Evolutionary conservation across 768 basidiomycete genomes (phyloP), one percentile per base, ranked within the genome.

Genomic region (Agrocybe praecox): DNA sequence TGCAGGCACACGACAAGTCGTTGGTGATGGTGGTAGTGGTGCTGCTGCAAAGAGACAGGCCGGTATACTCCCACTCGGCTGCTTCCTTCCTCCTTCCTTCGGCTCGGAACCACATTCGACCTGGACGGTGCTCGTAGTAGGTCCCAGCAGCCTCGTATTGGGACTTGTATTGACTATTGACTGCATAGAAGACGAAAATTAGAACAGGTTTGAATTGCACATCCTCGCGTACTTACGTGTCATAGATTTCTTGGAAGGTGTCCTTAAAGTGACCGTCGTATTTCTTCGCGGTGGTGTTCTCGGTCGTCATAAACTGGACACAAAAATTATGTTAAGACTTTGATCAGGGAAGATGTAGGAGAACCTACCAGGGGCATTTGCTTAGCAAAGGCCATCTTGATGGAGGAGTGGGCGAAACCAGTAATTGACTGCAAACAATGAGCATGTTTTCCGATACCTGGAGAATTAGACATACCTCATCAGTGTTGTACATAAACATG

Each of bases 191-290:
- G 17, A n/a, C 5, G 9, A 32, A 51, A 18, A 22, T 48, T 36
- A 12, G 34, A 26, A 42, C 15, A 43, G n/a, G 46, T 40, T 17
- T 34, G 29, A 26, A 22, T 33, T 1, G 21, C 12, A 10, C 9
- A 21, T 34, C n/a, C 42, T 52, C 14, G 23, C 23, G 32, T 18
- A 76, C 81, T 52, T 55, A 84, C 80, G 77, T 66, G 7, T 96
- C 92, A 71, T 94, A 99, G 66, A 98, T 88, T 67, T 97, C 94
- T 72, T 98, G 88, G 88, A 99, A 97, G 69, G 96, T 95, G 67
- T 99, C 97, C 80, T 99, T 99, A 86, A 98, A 99, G 26, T 95
- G 86, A 44, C 97, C 97, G 67, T 98, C 97, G 72, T 99, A 99
- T 70, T 89, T 95, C 79, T 99, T 96, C 69, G 96, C 68, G 74